A percentile compares a stretch with the other conserved stretches of the same genome.
These are phyloP conservation scores for Emericellopsis atlantica DNA, from an alignment of 2,329 filamentous ascomycete genomes.

Conservation along the genomic window DNA sequence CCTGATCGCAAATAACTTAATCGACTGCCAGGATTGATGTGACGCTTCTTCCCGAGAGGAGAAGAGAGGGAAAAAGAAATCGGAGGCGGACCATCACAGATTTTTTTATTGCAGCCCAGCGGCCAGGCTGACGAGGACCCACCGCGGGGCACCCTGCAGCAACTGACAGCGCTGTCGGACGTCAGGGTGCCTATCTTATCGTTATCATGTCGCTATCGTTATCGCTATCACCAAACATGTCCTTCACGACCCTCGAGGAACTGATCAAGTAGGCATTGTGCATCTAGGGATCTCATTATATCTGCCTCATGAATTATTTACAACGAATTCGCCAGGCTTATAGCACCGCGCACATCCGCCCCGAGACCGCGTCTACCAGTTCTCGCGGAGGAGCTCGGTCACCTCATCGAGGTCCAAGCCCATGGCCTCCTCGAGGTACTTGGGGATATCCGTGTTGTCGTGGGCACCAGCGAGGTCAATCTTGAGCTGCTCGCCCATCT, in stretches of 20 bases:
- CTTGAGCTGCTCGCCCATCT: slow-evolving; percentile 10
- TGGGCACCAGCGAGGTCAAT: slow-evolving; percentile 11
- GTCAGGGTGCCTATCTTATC: too few species aligned
- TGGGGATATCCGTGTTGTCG: slow-evolving; percentile 17
- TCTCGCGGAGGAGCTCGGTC: slow-evolving; percentile 9
- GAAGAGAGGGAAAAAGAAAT: slow-evolving; percentile 30
- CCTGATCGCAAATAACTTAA: not conserved
- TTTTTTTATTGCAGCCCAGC: not conserved
- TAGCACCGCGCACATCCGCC: too few species aligned
- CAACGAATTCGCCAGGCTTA: too few species aligned
- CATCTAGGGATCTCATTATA: too few species aligned
- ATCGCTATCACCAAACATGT: too few species aligned
- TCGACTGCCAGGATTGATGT: slow-evolving; percentile 23
- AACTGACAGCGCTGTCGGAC: too few species aligned
- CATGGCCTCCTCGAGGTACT: slow-evolving; percentile 13
- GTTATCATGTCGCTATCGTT: too few species aligned
- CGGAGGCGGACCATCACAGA: slow-evolving; percentile 16
- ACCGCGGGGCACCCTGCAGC: too few species aligned
- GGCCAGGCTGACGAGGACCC: too few species aligned
- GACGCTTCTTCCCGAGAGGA: slow-evolving; percentile 38
- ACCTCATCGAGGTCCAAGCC: slow-evolving; percentile 11
- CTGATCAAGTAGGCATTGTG: too few species aligned
- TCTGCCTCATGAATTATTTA: too few species aligned
- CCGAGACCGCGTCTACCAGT: not conserved
- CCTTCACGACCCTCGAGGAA: too few species aligned